Evolutionary conservation across 1,284 basidiomycete genomes (phyloP), one percentile per base, ranked within the genome.

Genomic region (Wallemia ichthyophaga): DNA sequence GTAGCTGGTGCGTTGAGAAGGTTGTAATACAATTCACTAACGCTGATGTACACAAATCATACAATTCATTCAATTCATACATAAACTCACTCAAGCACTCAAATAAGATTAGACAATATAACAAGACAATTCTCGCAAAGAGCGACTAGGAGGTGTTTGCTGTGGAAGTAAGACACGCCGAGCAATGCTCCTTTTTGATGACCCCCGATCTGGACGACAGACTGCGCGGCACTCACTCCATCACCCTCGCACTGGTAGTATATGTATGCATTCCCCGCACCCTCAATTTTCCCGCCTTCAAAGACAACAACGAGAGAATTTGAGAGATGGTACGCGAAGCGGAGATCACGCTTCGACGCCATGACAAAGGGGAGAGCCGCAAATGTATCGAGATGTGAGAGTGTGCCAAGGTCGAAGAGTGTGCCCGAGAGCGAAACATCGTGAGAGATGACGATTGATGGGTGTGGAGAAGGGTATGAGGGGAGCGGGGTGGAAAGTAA

Each of bases 291-390:
- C 25, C 84, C 82, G 61, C 78, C 78, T 67, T 92, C 88, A 64
- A 94, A 85, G 0, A 83, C 85, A 57, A 88, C 71, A 0, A 84
- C 79, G 7, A 74, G 73, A 31, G 71, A 66, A 0, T 70, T 65
- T 0, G 73, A 68, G 27, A 79, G 69, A 65, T 92, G 85, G 64
- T 81, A 76, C 1, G 82, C 82, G 69, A 89, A 86, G 15, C 84
- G 77, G 0, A 82, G 79, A 68, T 92, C 87, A 25, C 79, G 79
- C 69, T 98, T 98, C 2, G 87, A 91, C 1, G 88, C 87, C 27
- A 98, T 75, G 21, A 96, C 92, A 67, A 95, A 98, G 0, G 85
- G 77, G 2, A 98, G 76, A 0, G 89, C 92, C 2, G 85, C 81
- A 67, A 81, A 86, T 0, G 88, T 94, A 11, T 78, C 74, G 1